Evolutionary conservation across 2,329 filamentous ascomycete species (phyloP).

Genomic region (Periconia sp.): DNA sequence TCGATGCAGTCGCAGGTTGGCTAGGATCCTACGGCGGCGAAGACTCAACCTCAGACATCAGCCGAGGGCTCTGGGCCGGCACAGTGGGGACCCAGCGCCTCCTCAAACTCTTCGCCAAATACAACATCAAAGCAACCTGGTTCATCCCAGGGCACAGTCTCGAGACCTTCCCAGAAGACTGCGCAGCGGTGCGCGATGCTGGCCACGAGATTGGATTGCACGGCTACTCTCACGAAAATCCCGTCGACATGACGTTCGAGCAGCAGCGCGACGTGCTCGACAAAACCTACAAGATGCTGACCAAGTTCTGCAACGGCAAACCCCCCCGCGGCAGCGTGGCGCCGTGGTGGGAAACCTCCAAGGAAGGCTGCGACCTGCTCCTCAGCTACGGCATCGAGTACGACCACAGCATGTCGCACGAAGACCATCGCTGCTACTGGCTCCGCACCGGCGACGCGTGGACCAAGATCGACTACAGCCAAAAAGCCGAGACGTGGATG

Average conservation of each 20-base stretch:
- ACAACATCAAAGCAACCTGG: constrained; percentile 69
- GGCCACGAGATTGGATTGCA: constrained; percentile 71
- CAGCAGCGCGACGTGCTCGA: constrained; percentile 76
- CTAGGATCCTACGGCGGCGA: constrained; percentile 74
- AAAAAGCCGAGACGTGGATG: constrained; percentile 67
- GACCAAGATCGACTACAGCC: constrained; percentile 68
- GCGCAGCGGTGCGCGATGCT: constrained; percentile 59
- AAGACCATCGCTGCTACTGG: constrained; percentile 67
- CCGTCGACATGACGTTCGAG: constrained; percentile 69
- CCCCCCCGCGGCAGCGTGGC: constrained; percentile 72
- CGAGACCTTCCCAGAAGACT: constrained; percentile 69
- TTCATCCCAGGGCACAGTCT: constrained; percentile 61
- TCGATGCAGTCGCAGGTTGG: constrained; percentile 75
- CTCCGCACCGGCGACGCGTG: constrained; percentile 65
- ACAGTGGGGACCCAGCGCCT: constrained; percentile 66
- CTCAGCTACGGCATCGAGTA: constrained; percentile 70
- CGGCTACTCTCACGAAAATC: constrained; percentile 74
- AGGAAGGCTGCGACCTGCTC: constrained; percentile 67
- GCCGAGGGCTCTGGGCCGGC: constrained; percentile 68
- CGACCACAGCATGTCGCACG: constrained; percentile 67
- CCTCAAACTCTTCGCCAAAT: constrained; percentile 71
- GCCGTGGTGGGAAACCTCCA: constrained; percentile 74
- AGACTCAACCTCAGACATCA: constrained; percentile 72
- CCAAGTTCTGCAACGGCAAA: constrained; percentile 66
- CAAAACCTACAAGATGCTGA: constrained; percentile 72